Base-by-base conservation (phyloP, 2,329 filamentous ascomycete genomes). In the Ophiostoma fasciatum region DNA sequence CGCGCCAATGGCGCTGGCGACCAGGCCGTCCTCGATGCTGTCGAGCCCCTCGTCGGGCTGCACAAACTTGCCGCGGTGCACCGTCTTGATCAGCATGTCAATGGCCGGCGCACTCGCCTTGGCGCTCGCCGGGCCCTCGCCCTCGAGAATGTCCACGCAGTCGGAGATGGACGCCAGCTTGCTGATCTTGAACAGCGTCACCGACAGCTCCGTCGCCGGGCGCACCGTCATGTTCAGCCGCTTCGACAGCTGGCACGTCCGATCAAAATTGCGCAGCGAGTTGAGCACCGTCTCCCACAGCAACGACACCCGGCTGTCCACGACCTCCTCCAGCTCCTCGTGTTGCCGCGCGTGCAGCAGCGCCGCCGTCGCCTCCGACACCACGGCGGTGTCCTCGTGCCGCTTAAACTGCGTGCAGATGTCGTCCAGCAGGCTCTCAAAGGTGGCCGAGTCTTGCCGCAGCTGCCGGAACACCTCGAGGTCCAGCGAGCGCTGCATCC, bases 401-500 rank as follows among this genome's bases (percentile, higher is more conserved):
- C 84, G 76, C 48, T 81, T 76, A 59, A 98, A 96, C 49, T 98
- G 90, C 39, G 83, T 84, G 54, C 82, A 85, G 47, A 96, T 84
- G 49, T 94, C 87, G 46, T 94, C 85, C 2, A 98, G 64, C 21
- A 96, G 62, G 17, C 78, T 74, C 7, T 78, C 73, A 51, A 92
- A 93, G 2, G 76, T 78, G 2, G 79, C 77, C 1, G 83, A 74
- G 45, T 92, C 84, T 52, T 94, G 85, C 35, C 87, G 78, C 26
- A 96, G 63, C 49, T 93, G 82, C 51, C 87, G 79, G 51, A 96
- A 92, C 17, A 87, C 72, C 28, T 88, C 81, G 1, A 94, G 68
- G 46, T 94, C 82, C 17, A 98, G 73, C 27, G 82, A 74, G 50
- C 88, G 83, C 52, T 92, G 83, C 29, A 98, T 63, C 22, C 84